Evolutionary conservation across 441 rosid genomes (phyloP).

Genomic region (Sinapis alba): DNA sequence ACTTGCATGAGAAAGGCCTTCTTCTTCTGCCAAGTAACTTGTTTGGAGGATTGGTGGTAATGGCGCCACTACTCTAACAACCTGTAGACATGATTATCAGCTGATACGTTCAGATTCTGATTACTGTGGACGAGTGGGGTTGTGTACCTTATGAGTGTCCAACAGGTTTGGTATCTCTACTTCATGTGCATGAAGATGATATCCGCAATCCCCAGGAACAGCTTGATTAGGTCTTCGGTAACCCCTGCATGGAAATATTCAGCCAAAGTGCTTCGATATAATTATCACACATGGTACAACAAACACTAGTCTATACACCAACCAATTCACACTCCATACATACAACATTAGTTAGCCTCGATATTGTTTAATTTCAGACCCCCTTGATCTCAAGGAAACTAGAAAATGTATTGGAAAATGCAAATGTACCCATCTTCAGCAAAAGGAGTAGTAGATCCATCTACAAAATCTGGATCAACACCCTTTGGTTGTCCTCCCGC

Average conservation of each 20-base stretch:
- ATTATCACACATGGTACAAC: not conserved
- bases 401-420: not conserved
- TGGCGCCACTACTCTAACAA: constrained; percentile 57
- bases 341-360: not conserved
- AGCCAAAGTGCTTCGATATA: constrained; percentile 5
- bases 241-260: constrained; percentile 51
- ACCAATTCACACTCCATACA: not conserved
- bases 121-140: not conserved
- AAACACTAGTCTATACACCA: not conserved
- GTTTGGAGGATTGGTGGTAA: constrained; percentile 60
- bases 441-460: constrained; percentile 51
- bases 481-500: constrained; percentile 72
- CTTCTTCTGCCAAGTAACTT: constrained; percentile 37
- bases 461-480: constrained; percentile 51
- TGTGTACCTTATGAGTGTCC: constrained; percentile 53
- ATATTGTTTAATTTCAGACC: not conserved
- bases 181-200: constrained; percentile 84
- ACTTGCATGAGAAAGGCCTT: constrained; percentile 5
- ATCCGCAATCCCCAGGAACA: constrained; percentile 93
- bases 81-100: constrained; percentile 46
- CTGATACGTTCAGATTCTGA: not conserved
- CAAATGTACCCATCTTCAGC: constrained; percentile 74
- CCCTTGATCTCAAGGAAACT: not conserved
- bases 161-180: constrained; percentile 58
- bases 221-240: constrained; percentile 74